Percentiles rank a stretch among this genome's conserved stretches.
Evolutionary conservation across 2,329 filamentous ascomycete species (phyloP).

Genomic region (Fusarium coicis): DNA sequence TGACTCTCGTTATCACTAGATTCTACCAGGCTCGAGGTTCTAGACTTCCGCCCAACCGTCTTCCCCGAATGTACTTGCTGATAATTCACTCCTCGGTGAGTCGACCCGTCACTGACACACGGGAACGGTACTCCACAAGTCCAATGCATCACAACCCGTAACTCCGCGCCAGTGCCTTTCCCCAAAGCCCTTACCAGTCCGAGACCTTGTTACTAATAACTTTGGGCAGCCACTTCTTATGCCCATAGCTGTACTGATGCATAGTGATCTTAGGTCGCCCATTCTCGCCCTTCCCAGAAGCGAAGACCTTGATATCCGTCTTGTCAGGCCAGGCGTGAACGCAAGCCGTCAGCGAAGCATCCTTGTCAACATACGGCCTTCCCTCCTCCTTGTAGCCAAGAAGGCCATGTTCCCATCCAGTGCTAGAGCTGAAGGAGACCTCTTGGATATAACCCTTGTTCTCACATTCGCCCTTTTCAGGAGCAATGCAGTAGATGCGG

Average conservation of each 20-base stretch:
- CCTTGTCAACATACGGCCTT: neutral
- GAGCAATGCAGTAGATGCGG: neutral
- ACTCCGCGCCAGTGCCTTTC: too few relatives aligned
- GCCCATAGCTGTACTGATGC: neutral
- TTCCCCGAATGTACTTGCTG: too few relatives aligned
- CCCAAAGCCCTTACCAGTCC: neutral
- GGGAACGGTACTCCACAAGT: rapidly evolving
- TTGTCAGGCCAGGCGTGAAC: neutral
- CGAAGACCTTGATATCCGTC: neutral
- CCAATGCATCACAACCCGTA: too few relatives aligned
- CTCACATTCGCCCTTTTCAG: neutral
- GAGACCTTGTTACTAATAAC: neutral
- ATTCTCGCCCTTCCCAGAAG: neutral
- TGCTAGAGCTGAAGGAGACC: neutral
- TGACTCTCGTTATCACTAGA: neutral
- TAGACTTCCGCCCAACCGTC: too few relatives aligned
- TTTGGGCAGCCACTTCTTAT: neutral
- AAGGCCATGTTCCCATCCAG: neutral
- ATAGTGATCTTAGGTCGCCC: neutral
- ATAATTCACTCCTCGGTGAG: too few relatives aligned
- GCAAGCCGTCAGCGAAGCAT: neutral
- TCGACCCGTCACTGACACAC: too few relatives aligned
- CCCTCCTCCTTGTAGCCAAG: neutral
- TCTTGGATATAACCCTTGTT: neutral
- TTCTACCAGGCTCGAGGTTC: rapidly evolving